Conservation (phyloP, 2,329 filamentous ascomycete genomes). For the Alternaria arborescens region DNA sequence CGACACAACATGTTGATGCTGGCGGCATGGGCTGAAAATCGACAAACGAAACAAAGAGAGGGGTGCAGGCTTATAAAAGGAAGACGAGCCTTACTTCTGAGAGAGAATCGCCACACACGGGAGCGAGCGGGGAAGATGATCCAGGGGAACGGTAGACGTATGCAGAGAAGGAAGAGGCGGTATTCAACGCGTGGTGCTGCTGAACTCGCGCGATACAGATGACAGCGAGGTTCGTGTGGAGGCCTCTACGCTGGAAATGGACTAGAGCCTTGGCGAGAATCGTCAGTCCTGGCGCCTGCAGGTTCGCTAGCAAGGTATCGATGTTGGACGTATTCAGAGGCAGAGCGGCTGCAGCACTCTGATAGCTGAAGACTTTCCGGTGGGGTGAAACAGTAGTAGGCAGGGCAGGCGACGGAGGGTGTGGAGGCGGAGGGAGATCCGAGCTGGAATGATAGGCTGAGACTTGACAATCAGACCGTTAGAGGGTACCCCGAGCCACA, state of each 20-base stretch:
- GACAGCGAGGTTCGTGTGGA: slow-evolving; percentile 38
- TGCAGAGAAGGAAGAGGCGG: slow-evolving; percentile 36
- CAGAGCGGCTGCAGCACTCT: not conserved
- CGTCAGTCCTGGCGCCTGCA: slow-evolving; percentile 21
- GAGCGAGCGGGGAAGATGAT: slow-evolving; percentile 38
- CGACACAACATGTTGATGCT: slow-evolving; percentile 11
- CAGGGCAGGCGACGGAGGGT: slow-evolving; percentile 12
- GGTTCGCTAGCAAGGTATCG: slow-evolving; percentile 14
- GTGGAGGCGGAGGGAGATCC: slow-evolving; percentile 11
- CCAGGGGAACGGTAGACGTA: slow-evolving; percentile 33
- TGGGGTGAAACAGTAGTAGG: slow-evolving; percentile 11
- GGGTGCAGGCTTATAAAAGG: slow-evolving; percentile 4
- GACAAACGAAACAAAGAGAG: slow-evolving; percentile 16
- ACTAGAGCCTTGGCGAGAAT: slow-evolving; percentile 33
- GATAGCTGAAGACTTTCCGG: slow-evolving; percentile 13
- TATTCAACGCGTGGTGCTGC: slow-evolving; percentile 29
- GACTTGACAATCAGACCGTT: slow-evolving; percentile 5
- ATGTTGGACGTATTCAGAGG: slow-evolving; percentile 20
- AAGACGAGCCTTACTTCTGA: slow-evolving; percentile 41
- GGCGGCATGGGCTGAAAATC: slow-evolving; percentile 19
- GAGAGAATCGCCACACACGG: slow-evolving; percentile 32
- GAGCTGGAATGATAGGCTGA: slow-evolving; percentile 12
- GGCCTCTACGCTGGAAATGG: slow-evolving; percentile 29
- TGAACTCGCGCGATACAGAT: slow-evolving; percentile 38
- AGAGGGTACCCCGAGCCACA: not conserved